Evolutionary conservation across 345 rosid species (phyloP), one percentile per base, ranked within the genome.

Genomic region (Linum tenue): DNA sequence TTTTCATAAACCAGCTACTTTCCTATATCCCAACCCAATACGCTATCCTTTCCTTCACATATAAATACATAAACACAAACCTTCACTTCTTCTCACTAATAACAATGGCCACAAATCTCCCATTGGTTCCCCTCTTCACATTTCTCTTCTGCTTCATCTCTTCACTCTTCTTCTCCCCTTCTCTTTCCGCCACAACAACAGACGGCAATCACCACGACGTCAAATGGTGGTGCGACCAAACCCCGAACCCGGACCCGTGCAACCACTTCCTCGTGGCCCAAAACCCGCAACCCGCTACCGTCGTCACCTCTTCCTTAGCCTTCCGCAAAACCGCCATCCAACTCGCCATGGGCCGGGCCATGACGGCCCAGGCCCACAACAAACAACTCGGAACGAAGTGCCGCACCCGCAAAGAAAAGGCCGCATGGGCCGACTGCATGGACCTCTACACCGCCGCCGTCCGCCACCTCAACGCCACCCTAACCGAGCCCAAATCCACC

Each of bases 341-440:
- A 5, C 51, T 81, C 40, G 87, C 95, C 72, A 67, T 86, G 73
- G 83, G 85, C 22, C 69, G 80, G 35, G 98, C 95, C 11, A 75
- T 75, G 5, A 56, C 42, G 5, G 90, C 92, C 44, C 82, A 78
- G 16, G 55, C 39, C 39, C 82, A 77, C 69, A 77, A 81, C 71
- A 79, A 70, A 51, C 67, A 77, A 38, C 74, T 88, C 3, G 90
- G 90, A 2, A 68, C 81, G 0, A 82, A 84, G 69, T 87, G 96
- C 77, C 73, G 84, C 14, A 86, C 76, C 67, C 63, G 65, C 5
- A 82, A 61, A 53, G 81, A 85, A 70, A 90, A 81, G 66, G 82
- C 85, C 36, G 98, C 86, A 1, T 90, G 92, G 98, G 78, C 83
- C 2, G 98, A 92, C 64, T 92, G 98, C 72, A 69, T 90, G 37